These are phyloP conservation scores for Globisporangium nagaii DNA, from an alignment of 352 stramenopile genomes.

Conservation along the genomic window DNA sequence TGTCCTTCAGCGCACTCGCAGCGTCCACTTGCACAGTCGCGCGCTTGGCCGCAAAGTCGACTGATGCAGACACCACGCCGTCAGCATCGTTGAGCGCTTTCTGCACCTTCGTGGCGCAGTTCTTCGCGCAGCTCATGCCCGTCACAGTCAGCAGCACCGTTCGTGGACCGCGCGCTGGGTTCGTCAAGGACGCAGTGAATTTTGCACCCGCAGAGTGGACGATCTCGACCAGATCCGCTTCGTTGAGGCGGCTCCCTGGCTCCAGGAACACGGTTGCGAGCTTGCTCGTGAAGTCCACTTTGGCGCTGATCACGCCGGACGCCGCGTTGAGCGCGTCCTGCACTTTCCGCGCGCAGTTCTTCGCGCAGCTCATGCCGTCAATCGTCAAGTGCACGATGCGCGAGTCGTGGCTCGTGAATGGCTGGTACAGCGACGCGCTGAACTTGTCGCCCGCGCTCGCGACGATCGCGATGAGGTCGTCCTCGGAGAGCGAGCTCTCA, in stretches of 20 bases:
- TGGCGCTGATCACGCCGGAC: slow-evolving; percentile 67
- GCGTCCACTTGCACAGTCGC: slow-evolving; percentile 58
- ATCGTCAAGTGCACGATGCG: slow-evolving; percentile 69
- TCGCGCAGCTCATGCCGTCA: slow-evolving; percentile 72
- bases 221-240: slow-evolving; percentile 56
- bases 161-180: slow-evolving; percentile 31
- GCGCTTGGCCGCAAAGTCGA: slow-evolving; percentile 61
- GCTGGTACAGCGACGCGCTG: slow-evolving; percentile 53
- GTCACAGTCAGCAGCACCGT: slow-evolving; percentile 53
- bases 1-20: slow-evolving; percentile 51
- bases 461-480: slow-evolving; percentile 67
- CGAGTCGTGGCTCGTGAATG: slow-evolving; percentile 60
- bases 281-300: slow-evolving; percentile 73
- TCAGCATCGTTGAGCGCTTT: slow-evolving; percentile 40
- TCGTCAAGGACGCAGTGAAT: slow-evolving; percentile 49
- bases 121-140: slow-evolving; percentile 81
- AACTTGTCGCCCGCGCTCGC: slow-evolving; percentile 39
- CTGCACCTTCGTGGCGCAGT: slow-evolving; percentile 75
- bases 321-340: slow-evolving; percentile 53
- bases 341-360: slow-evolving; percentile 74
- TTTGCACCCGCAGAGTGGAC: slow-evolving; percentile 52
- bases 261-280: slow-evolving; percentile 75
- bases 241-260: slow-evolving; percentile 55
- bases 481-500: slow-evolving; percentile 49
- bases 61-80: slow-evolving; percentile 60